Percentiles rank a stretch among this genome's conserved stretches.
Conservation (phyloP, 1,139 yeast genomes). For the Blastobotrys persicus region DNA sequence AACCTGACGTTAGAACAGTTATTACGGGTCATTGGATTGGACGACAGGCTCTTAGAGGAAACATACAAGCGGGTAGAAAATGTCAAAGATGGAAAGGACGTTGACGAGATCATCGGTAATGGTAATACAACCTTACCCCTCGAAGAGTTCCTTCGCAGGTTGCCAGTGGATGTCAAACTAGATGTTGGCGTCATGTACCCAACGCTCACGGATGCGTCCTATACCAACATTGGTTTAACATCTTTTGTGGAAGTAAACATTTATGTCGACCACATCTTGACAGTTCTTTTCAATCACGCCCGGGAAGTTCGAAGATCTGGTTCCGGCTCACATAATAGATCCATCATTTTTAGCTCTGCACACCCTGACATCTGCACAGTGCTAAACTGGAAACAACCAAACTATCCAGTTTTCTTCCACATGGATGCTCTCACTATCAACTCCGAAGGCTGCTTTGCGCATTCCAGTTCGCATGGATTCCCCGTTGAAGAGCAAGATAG, state of each 20-base stretch:
- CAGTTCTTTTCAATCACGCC: constrained; percentile 75
- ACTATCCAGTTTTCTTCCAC: constrained; percentile 87
- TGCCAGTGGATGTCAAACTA: constrained; percentile 61
- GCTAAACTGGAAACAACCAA: constrained; percentile 97
- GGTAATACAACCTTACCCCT: constrained; percentile 54
- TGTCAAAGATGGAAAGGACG: constrained; percentile 31
- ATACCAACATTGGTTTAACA: constrained; percentile 46
- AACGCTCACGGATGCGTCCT: constrained; percentile 59
- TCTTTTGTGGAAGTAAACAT: constrained; percentile 54
- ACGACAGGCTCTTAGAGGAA: constrained; percentile 14
- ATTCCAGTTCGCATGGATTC: constrained; percentile 39
- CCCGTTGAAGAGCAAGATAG: constrained; percentile 39
- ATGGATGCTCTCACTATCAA: constrained; percentile 46
- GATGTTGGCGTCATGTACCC: constrained; percentile 83
- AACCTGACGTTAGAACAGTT: constrained; percentile 47
- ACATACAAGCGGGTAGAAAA: constrained; percentile 24
- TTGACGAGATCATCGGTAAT: constrained; percentile 38
- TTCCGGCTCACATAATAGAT: constrained; percentile 38
- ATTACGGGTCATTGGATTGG: constrained; percentile 21
- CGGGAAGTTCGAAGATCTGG: constrained; percentile 33
- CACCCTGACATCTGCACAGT: constrained; percentile 89
- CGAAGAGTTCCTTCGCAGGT: constrained; percentile 52
- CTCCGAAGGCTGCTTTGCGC: constrained; percentile 37
- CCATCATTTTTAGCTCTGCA: constrained; percentile 78
- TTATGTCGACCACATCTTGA: constrained; percentile 72